These are phyloP conservation scores for Capsicum baccatum DNA, from an alignment of 257 asterid species.

Conservation along the genomic window DNA sequence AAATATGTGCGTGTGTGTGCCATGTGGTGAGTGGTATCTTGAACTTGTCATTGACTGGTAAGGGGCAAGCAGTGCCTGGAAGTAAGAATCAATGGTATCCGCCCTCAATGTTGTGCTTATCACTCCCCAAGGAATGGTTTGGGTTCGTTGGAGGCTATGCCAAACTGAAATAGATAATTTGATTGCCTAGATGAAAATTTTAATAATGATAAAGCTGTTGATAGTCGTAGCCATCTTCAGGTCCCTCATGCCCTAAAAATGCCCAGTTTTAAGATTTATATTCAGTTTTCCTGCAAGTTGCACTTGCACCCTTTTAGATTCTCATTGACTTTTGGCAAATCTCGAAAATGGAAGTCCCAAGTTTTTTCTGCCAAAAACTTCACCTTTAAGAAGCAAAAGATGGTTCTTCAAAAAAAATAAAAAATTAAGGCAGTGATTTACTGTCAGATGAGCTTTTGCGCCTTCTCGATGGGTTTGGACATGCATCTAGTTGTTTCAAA, in stretches of 20 bases:
- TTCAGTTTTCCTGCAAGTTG: neutral
- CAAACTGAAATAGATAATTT: neutral
- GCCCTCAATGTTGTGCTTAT: neutral
- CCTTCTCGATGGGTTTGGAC: neutral
- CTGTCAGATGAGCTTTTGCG: neutral
- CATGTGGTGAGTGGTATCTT: neutral
- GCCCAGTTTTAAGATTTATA: neutral
- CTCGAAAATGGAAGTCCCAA: neutral
- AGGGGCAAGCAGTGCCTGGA: neutral
- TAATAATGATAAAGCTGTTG: neutral
- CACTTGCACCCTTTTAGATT: conserved; percentile 7
- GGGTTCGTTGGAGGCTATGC: neutral
- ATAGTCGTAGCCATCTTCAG: neutral
- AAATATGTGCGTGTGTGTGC: neutral
- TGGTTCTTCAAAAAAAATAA: neutral
- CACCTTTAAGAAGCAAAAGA: neutral
- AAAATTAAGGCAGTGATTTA: neutral
- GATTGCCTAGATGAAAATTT: neutral
- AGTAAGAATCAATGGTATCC: neutral
- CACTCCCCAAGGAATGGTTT: conserved; percentile 1
- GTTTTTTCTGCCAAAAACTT: neutral
- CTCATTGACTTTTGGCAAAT: neutral
- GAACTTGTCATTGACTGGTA: neutral
- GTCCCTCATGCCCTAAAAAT: neutral
- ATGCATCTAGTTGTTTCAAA: neutral